phyloP scores from a whole-genome alignment of 345 rosid genomes.

The Linum trigynum region DNA sequence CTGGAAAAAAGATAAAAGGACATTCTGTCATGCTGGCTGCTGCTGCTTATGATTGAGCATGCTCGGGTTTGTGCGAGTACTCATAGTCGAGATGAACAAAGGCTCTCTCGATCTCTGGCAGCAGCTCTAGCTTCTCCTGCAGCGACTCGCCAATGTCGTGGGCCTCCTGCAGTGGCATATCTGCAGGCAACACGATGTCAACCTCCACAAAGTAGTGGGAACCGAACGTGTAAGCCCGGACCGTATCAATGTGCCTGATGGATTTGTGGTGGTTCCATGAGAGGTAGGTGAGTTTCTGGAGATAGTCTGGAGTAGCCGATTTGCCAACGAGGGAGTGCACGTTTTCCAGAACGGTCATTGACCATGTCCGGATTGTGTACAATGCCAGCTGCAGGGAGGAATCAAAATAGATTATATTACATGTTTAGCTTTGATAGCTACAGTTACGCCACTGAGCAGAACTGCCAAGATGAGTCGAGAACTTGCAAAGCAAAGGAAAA shows the following conservation, averaged over 20 bases:
- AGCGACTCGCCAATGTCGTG: constrained; percentile 86
- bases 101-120: constrained; percentile 86
- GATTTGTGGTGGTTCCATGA: constrained; percentile 97
- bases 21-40: neutral
- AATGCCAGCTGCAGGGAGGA: constrained; percentile 61
- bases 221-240: constrained; percentile 96
- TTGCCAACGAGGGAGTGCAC: constrained; percentile 86
- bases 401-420: neutral
- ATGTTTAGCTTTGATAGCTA: neutral
- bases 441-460: too few relatives aligned
- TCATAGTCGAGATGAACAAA: constrained; percentile 98
- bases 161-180: constrained; percentile 83
- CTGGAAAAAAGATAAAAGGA: too few relatives aligned
- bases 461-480: too few relatives aligned
- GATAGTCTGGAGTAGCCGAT: constrained; percentile 80
- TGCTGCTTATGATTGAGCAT: constrained; percentile 33
- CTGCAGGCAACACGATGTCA: constrained; percentile 82
- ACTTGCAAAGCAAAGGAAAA: too few relatives aligned
- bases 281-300: constrained; percentile 86
- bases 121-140: constrained; percentile 85
- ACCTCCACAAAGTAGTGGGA: constrained; percentile 97
- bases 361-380: constrained; percentile 97
- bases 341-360: constrained; percentile 87
- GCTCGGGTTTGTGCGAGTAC: constrained; percentile 91
- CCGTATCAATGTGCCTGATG: constrained; percentile 82